Evolutionary conservation across 2,329 filamentous ascomycete species (phyloP).

Genomic region (Intubia oerlemansii): DNA sequence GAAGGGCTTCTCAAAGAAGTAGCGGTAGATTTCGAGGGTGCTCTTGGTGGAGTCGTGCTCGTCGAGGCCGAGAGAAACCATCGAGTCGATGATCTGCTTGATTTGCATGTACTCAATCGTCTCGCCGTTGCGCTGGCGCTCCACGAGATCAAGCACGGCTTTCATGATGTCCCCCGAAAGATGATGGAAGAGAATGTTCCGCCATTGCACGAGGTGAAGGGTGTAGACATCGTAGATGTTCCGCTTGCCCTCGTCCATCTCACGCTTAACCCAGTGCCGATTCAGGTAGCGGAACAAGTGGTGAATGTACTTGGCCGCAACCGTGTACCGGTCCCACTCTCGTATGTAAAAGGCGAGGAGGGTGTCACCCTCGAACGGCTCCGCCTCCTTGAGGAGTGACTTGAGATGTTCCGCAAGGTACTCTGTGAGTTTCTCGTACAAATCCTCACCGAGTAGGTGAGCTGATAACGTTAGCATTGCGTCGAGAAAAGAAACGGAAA

Average conservation of each 20-base stretch:
- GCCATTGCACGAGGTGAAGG: slow-evolving; percentile 88
- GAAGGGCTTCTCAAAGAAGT: slow-evolving; percentile 85
- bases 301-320: slow-evolving; percentile 91
- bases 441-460: slow-evolving; percentile 83
- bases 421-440: slow-evolving; percentile 76
- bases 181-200: slow-evolving; percentile 66
- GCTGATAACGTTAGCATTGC: slow-evolving; percentile 25
- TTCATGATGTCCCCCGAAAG: slow-evolving; percentile 84
- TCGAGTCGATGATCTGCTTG: slow-evolving; percentile 91
- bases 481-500: background rate
- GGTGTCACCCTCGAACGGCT: slow-evolving; percentile 53
- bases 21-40: slow-evolving; percentile 84
- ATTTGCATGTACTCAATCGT: slow-evolving; percentile 95
- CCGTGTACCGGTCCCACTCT: slow-evolving; percentile 92
- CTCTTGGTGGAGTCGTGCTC: slow-evolving; percentile 85
- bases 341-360: slow-evolving; percentile 83
- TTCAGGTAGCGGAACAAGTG: slow-evolving; percentile 94
- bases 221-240: slow-evolving; percentile 97
- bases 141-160: slow-evolving; percentile 81
- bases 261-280: slow-evolving; percentile 94
- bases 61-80: slow-evolving; percentile 84
- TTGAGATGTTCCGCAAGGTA: slow-evolving; percentile 65
- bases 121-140: slow-evolving; percentile 93
- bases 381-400: slow-evolving; percentile 49
- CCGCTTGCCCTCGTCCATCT: slow-evolving; percentile 98